These are phyloP conservation scores for Gossypium turneri DNA, from an alignment of 345 rosid genomes.

Conservation along the genomic window DNA sequence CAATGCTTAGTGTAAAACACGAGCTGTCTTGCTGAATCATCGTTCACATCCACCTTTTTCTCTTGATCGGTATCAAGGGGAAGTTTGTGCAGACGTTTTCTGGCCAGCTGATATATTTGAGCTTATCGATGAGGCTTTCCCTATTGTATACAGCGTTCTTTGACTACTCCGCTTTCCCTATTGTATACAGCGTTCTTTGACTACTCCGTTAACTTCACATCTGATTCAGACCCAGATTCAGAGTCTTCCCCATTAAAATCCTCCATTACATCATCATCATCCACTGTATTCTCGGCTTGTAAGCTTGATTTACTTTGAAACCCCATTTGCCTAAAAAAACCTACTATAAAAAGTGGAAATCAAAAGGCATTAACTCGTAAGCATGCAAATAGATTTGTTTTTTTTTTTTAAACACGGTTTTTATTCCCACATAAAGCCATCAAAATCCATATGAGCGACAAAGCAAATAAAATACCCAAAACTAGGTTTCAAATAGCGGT, in stretches of 20 bases:
- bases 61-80: constrained; percentile 54
- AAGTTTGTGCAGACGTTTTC: constrained; percentile 55
- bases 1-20: constrained; percentile 69
- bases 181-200: constrained; percentile 53
- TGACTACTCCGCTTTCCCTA: constrained; percentile 34
- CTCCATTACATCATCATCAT: constrained; percentile 36
- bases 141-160: constrained; percentile 54
- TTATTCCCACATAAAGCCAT: neutral
- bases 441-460: neutral
- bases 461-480: neutral
- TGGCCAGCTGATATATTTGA: constrained; percentile 81
- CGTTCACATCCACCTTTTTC: constrained; percentile 81
- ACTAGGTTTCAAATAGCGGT: neutral
- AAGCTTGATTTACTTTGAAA: neutral
- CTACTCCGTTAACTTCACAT: constrained; percentile 54
- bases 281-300: neutral
- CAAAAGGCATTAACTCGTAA: neutral
- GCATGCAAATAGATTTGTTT: neutral
- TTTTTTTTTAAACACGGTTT: neutral
- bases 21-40: constrained; percentile 70
- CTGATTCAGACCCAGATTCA: constrained; percentile 53
- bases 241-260: constrained; percentile 39
- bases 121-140: constrained; percentile 67
- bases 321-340: neutral
- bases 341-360: neutral